phyloP scores from a whole-genome alignment of 768 basidiomycete species.

The Melanogaster broomeanus region DNA sequence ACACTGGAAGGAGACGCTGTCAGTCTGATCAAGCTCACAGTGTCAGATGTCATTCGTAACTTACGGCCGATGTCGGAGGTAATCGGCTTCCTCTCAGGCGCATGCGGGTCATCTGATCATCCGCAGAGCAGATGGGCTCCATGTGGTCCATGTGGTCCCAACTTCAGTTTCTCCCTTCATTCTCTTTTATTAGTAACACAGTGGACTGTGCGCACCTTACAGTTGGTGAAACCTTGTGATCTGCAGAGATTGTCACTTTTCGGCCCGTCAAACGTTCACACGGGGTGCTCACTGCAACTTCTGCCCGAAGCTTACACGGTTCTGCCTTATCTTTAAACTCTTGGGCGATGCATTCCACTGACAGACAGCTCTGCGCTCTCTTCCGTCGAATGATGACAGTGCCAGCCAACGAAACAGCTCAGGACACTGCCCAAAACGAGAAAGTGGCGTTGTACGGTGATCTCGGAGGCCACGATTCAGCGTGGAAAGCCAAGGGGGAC shows the following conservation, averaged over 20 bases:
- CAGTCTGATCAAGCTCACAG: not conserved
- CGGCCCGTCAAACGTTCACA: too few relatives aligned
- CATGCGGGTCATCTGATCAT: too few relatives aligned
- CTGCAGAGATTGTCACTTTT: too few relatives aligned
- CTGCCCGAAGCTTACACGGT: too few relatives aligned
- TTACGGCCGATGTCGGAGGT: not conserved
- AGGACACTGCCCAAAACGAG: conserved; percentile 1
- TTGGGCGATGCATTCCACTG: conserved; percentile 5
- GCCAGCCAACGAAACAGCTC: not conserved
- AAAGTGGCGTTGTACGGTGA: not conserved
- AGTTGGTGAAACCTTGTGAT: too few relatives aligned
- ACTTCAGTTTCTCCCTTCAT: too few relatives aligned
- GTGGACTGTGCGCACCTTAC: too few relatives aligned
- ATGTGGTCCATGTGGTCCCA: too few relatives aligned
- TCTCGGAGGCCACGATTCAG: not conserved
- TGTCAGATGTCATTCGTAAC: not conserved
- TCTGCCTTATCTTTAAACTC: conserved; percentile 1
- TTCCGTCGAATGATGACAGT: conserved; percentile 5
- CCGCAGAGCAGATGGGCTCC: too few relatives aligned
- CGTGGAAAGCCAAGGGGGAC: conserved; percentile 8
- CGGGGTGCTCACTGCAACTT: too few relatives aligned
- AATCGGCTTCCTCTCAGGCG: not conserved
- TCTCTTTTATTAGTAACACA: too few relatives aligned
- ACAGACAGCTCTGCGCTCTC: conserved; percentile 8
- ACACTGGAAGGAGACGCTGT: not conserved